Evolutionary conservation across 176 grass and related monocot genomes (phyloP), one percentile per base, ranked within the genome.

Genomic region (Metroxylon sagu): DNA sequence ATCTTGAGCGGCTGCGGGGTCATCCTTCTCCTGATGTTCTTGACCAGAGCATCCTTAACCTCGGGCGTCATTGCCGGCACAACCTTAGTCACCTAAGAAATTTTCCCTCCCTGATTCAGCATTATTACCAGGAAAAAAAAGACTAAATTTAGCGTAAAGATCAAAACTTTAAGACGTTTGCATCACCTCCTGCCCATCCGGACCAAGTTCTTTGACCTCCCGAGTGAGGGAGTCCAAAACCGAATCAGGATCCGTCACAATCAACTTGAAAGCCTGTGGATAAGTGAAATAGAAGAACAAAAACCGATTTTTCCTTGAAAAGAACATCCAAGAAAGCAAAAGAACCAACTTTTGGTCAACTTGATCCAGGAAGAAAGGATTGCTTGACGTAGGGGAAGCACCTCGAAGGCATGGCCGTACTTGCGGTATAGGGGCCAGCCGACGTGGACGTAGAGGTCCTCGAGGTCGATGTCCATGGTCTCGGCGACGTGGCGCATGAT

Each of bases 401-500:
- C 79, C 79, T 95, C 89, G 48, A 88, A 89, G 28, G 89, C 89
- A 57, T 95, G 89, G 26, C 89, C 78, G 52, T 89, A 95, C 80
- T 88, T 88, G 74, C 89, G 81, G 78, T 89, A 95, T 29, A 95
- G 77, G 3, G 89, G 89, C 89, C 89, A 95, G 2, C 75, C 85
- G 53, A 95, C 73, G 55, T 82, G 73, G 49, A 80, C 74, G 70
- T 92, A 92, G 62, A 92, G 77, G 30, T 85, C 83, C 76, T 92
- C 83, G n/a, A 92, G 79, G 73, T 92, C 88, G 54, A 92, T 16
- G 15, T 72, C 80, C 27, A 92, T 83, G 55, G 93, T 98, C 62
- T 98, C 93, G 17, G 93, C 93, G 52, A 91, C 93, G 54, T 98
- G 93, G 67, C 85, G 90, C 90, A 95, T 95, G 73, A 95, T 95